These are phyloP conservation scores for Lycium ferocissimum DNA, from an alignment of 257 asterid genomes.

Conservation along the genomic window DNA sequence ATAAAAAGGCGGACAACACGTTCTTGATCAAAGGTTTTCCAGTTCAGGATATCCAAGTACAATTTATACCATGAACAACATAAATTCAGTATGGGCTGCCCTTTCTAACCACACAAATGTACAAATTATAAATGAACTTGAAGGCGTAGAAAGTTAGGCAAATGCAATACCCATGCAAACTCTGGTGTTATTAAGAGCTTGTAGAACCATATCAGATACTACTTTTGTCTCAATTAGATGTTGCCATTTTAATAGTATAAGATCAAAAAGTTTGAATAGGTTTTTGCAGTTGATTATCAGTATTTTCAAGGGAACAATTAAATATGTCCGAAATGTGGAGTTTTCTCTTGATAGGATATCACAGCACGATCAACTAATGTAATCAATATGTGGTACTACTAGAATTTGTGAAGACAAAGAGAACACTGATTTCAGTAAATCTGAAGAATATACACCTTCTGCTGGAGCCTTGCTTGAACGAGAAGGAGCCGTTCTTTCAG, in stretches of 20 bases:
- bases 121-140: neutral
- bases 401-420: neutral
- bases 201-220: neutral
- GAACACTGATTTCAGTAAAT: neutral
- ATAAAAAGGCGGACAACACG: neutral
- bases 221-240: neutral
- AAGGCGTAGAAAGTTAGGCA: neutral
- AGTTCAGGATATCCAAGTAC: neutral
- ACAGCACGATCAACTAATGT: neutral
- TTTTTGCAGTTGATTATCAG: conserved; percentile 11
- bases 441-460: conserved; percentile 52
- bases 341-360: neutral
- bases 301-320: neutral
- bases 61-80: neutral
- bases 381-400: neutral
- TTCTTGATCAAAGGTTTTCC: conserved; percentile 1
- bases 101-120: neutral
- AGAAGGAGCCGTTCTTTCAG: conserved; percentile 67
- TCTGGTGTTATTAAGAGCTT: neutral
- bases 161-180: neutral
- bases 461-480: conserved; percentile 65
- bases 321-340: neutral
- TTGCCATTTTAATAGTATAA: neutral
- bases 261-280: conserved; percentile 4
- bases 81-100: neutral